phyloP scores from a whole-genome alignment of 1,139 yeast genomes.

The Taphrina communis region DNA sequence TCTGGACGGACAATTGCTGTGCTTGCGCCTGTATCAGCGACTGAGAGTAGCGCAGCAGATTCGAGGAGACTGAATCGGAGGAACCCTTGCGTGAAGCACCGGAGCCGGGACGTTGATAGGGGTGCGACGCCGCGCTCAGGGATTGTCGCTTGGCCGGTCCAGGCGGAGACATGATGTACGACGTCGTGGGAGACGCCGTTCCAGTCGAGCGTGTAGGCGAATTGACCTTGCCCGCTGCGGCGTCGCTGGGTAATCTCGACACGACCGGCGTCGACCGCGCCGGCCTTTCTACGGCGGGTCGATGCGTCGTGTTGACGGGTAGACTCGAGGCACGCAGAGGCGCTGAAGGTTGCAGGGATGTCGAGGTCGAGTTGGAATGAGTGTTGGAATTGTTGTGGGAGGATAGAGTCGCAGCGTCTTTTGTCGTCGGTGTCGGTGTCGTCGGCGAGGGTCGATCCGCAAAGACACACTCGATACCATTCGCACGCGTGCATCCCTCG shows the following conservation, averaged over 20 bases:
- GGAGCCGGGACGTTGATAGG: conserved; percentile 29
- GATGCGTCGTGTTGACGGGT: background rate
- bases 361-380: conserved; percentile 1
- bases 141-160: conserved; percentile 22
- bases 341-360: conserved; percentile 8
- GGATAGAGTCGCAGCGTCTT: background rate
- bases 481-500: conserved; percentile 36
- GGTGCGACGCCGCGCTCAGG: conserved; percentile 15
- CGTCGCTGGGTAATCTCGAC: conserved; percentile 1
- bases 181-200: conserved; percentile 9
- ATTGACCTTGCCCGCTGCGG: background rate
- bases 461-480: conserved; percentile 33
- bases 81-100: conserved; percentile 12
- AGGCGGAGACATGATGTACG: conserved; percentile 6
- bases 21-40: conserved; percentile 38
- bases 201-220: conserved; percentile 17
- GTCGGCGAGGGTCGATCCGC: conserved; percentile 31
- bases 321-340: conserved; percentile 4
- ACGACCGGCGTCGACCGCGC: conserved; percentile 7
- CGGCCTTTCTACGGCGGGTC: conserved; percentile 3
- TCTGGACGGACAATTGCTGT: conserved; percentile 19
- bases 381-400: background rate
- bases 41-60: conserved; percentile 29
- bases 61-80: conserved; percentile 17
- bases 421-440: background rate